phyloP scores from a whole-genome alignment of 345 rosid species.

The Brassica carinata region DNA sequence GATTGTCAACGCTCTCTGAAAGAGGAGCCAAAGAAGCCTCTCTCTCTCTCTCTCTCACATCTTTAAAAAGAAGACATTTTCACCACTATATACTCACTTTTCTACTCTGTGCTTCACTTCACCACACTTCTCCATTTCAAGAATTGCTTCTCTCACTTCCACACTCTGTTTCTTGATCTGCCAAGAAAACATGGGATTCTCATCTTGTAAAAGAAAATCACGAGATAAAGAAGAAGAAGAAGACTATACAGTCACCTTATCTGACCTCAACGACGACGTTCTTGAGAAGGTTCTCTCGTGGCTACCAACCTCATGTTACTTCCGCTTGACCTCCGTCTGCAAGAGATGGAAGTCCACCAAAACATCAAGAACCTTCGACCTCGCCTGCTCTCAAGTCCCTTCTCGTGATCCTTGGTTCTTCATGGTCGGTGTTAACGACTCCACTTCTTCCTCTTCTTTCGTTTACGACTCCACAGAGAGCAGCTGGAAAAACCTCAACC shows the following conservation, averaged over 20 bases:
- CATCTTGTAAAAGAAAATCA: slow-evolving; percentile 59
- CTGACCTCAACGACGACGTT: slow-evolving; percentile 72
- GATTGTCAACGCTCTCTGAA: slow-evolving; percentile 65
- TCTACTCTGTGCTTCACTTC: neutral
- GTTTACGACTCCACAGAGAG: slow-evolving; percentile 66
- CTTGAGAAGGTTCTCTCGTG: slow-evolving; percentile 83
- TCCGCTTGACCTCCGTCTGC: slow-evolving; percentile 72
- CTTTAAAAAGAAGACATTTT: neutral
- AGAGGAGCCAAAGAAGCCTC: slow-evolving; percentile 63
- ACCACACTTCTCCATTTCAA: neutral
- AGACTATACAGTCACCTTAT: neutral
- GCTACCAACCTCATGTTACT: slow-evolving; percentile 75
- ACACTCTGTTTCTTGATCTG: neutral
- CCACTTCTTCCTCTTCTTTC: slow-evolving; percentile 47
- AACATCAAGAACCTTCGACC: slow-evolving; percentile 66
- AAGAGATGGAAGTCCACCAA: slow-evolving; percentile 78
- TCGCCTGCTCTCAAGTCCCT: slow-evolving; percentile 72
- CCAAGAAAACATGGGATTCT: slow-evolving; percentile 31
- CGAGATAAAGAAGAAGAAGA: slow-evolving; percentile 39
- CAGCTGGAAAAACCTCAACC: slow-evolving; percentile 63
- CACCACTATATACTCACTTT: slow-evolving; percentile 9
- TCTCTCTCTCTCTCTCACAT: slow-evolving; percentile 30
- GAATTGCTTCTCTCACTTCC: neutral
- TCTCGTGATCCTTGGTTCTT: slow-evolving; percentile 84
- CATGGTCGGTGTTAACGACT: slow-evolving; percentile 59